phyloP scores from a whole-genome alignment of 306 rosid genomes.

The Vigna mungo region DNA sequence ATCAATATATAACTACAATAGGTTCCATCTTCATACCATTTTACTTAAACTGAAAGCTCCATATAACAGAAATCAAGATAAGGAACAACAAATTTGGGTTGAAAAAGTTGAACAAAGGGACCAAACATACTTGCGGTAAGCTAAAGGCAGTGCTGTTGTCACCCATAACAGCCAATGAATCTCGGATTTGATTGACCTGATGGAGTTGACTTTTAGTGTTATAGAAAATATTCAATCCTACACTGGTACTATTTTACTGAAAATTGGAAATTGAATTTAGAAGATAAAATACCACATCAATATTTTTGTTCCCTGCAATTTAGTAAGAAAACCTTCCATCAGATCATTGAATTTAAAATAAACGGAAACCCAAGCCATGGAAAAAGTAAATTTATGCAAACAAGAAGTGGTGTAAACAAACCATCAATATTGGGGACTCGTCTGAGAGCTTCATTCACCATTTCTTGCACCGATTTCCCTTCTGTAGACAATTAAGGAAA shows the following conservation, averaged over 20 bases:
- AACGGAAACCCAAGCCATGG: constrained; percentile 22
- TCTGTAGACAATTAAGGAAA: constrained; percentile 56
- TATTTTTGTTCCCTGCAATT: constrained; percentile 92
- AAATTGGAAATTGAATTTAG: constrained; percentile 39
- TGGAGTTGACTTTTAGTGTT: constrained; percentile 45
- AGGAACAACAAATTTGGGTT: constrained; percentile 11
- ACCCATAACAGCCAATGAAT: constrained; percentile 95
- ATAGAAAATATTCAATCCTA: constrained; percentile 28
- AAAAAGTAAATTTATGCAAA: constrained; percentile 29
- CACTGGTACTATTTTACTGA: constrained; percentile 36
- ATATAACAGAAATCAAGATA: constrained; percentile 17
- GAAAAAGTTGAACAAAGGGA: constrained; percentile 14
- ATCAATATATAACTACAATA: background rate
- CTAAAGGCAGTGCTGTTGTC: constrained; percentile 95
- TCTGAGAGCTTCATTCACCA: constrained; percentile 90
- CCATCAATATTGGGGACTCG: constrained; percentile 82
- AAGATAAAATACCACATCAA: constrained; percentile 73
- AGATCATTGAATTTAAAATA: constrained; percentile 35
- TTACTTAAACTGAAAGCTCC: constrained; percentile 33
- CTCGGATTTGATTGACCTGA: constrained; percentile 96
- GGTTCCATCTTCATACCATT: constrained; percentile 20
- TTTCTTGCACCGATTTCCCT: constrained; percentile 93
- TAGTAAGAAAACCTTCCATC: constrained; percentile 43
- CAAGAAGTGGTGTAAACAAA: constrained; percentile 59
- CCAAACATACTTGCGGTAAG: constrained; percentile 84